Evolutionary conservation across 2,329 filamentous ascomycete genomes (phyloP), one percentile per base, ranked within the genome.

Genomic region (Aspergillus nomiae): DNA sequence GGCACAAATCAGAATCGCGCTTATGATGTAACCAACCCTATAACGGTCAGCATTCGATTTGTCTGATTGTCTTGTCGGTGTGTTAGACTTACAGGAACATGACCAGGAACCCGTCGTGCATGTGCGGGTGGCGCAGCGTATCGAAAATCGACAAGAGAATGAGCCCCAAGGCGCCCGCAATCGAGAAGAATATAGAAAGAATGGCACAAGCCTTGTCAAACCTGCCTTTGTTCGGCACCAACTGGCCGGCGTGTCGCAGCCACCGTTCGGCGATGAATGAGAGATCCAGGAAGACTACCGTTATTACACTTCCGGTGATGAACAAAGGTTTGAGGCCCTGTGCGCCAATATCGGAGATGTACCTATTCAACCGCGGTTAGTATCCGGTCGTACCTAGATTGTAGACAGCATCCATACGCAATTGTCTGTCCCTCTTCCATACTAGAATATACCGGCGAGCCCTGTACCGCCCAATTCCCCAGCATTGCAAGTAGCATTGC

Each of bases 61-160:
- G 41, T 21, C 4, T 14, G 16, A 10, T 14, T 14, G 21, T 28
- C 5, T 9, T 41, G 8, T 41, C 38, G 38, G 16, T 41, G 45
- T 12, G 30, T 24, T 16, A 21, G 9, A 69, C 77, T 72, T 64
- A 81, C 75, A 97, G 92, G 77, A 99, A 99, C 58, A 97, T 78
- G 1, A 86, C 78, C 41, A 99, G 80, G 78, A 96, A 96, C 2
- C 87, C 82, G 71, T 92, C 84, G 75, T 99, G 95, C 62, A 91
- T 75, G 1, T 69, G 77, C 1, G 84, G 83, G 75, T 97, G 87
- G 60, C 83, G 81, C n/a, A 84, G 78, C 0, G 92, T 95, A 77
- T 98, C 92, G 77, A 96, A 97, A 69, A 97, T 89, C 66, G 89
- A 89, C 46, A 99, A 84, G 7, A 94, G 83, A 66, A 97, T 92